Percentiles rank a stretch among this genome's conserved stretches.
Conservation (phyloP, 2,329 filamentous ascomycete species). For the Zasmidium cellare region DNA sequence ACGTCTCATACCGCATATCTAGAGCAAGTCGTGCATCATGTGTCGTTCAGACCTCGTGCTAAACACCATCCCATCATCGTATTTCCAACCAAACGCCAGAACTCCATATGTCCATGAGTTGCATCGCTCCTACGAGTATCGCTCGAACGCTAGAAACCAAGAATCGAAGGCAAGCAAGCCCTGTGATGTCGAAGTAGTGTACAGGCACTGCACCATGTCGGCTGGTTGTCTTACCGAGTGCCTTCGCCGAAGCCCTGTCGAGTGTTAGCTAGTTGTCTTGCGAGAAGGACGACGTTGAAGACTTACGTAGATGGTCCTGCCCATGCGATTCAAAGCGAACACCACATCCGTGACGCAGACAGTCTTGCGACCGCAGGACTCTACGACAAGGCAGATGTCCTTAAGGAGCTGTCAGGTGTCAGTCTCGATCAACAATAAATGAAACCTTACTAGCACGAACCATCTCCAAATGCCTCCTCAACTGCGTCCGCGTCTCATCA, state of each 20-base stretch:
- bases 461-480: slow-evolving; percentile 55
- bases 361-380: slow-evolving; percentile 51
- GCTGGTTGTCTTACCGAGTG: neutral
- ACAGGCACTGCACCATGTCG: neutral
- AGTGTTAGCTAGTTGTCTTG: neutral
- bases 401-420: slow-evolving; percentile 17
- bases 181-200: no score
- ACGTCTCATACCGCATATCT: no score
- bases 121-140: neutral
- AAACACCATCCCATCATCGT: neutral
- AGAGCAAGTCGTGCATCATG: no score
- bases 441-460: slow-evolving; percentile 50
- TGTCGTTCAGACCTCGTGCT: no score
- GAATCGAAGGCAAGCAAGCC: no score
- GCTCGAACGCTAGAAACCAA: neutral
- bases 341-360: slow-evolving; percentile 64
- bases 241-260: slow-evolving; percentile 3
- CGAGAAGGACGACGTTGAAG: neutral
- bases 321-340: slow-evolving; percentile 42
- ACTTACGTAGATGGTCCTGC: slow-evolving; percentile 16
- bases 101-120: neutral
- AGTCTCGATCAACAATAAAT: neutral
- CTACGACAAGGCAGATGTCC: slow-evolving; percentile 28
- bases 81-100: neutral
- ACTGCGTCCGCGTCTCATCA: slow-evolving; percentile 54